Base-by-base conservation (phyloP, 805 yeast genomes). In the Allodekkera sacchari region DNA sequence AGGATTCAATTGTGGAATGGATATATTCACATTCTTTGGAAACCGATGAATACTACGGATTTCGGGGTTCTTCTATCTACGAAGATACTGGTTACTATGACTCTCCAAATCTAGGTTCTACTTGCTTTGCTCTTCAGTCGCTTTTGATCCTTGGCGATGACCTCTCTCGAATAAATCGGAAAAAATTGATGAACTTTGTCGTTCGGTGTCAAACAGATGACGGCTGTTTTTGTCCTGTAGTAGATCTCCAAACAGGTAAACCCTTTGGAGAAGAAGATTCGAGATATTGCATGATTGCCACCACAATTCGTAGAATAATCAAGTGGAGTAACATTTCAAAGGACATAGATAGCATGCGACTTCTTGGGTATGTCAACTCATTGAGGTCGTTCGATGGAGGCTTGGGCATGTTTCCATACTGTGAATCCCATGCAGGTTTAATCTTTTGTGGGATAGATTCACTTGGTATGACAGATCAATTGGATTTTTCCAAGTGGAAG, bases 401-500 rank as follows among this genome's bases (percentile, higher is more conserved):
- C 0, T 55, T 83, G 28, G 81, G 88, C 5, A 67, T 69, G 16
- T 27, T 38, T 6, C n/a, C 18, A 9, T 38, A 43, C 11, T 40
- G 47, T 17, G 98, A 89, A 52, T 64, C 87, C 3, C 96, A 89
- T 56, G 77, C 85, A 6, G 98, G 97, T 0, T 65, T 82, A 37
- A 81, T 95, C 0, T 89, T 74, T 47, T 88, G 96, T 57, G 95
- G 83, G 0, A 44, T 88, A 16, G 80, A 81, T 0, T 53, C 82
- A 1, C 60, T 85, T 35, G 47, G 52, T 21, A 42, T 83, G 25
- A 44, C 66, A 5, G 59, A 48, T 4, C 37, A 40, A 9, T 21
- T 30, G 3, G 28, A 28, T 7, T 6, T 11, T 4, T 11, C 23
- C 1, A 51, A 54, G 7, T 61, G 61, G 61, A 40, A 43, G 1